Base-by-base conservation (phyloP, 768 basidiomycete genomes). In the Collybia mongolica region DNA sequence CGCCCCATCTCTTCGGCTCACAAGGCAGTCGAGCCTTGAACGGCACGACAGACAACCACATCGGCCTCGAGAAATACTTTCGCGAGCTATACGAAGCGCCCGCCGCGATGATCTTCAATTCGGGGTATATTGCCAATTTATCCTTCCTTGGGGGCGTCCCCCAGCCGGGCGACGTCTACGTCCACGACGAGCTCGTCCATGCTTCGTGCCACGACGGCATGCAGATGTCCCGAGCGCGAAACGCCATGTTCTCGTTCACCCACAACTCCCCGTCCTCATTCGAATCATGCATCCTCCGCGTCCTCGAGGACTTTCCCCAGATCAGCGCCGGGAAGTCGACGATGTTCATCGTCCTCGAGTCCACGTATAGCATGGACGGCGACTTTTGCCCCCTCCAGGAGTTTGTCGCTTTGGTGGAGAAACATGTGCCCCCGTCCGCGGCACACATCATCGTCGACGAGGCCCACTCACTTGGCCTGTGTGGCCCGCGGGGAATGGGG, bases 291-390 rank as follows among this genome's bases (percentile, higher is more conserved):
- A 47, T 81, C 9, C 39, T 57, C 7, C 41, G 57, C 14, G 57
- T 72, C 12, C 55, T 64, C 24, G 49, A 61, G 18, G 53, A 58
- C n/a, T 56, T 57, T 24, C 56, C 56, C 5, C 52, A 49, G 28
- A 55, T 68, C 23, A 48, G 32, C 19, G 50, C 35, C 1, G 70
- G 70, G 0, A 57, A 61, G 23, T 51, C 52, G 39, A 69, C 56
- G 40, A 35, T 82, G 6, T 83, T 80, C 56, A 55, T 84, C 17
- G 70, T 75, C 0, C 65, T 83, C 9, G 83, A 84, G 65, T 71
- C 71, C 7, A 61, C 83, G 14, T 83, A 84, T 60, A 80, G 78
- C 52, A 83, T 84, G 81, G 81, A 83, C 38, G 83, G 83, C 5
- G 77, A 80, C 53, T 68, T 82, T 28, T 68, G 71, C 2, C 81